Percentiles rank a stretch among this genome's conserved stretches.
Evolutionary conservation across 495 filamentous ascomycete species (phyloP).

Genomic region (Penicillium cosmopolitanum): DNA sequence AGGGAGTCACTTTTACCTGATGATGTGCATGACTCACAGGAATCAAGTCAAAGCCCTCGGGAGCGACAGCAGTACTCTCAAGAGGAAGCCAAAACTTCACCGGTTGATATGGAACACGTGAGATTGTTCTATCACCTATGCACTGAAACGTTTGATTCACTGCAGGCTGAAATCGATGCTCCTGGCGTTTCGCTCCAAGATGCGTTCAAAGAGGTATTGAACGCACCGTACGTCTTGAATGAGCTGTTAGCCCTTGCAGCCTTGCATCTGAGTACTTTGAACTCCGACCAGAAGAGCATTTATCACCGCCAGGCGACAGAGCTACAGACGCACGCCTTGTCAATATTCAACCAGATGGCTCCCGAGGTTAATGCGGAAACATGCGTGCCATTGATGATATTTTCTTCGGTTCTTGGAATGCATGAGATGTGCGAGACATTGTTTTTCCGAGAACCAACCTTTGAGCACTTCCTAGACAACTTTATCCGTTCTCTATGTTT

Average conservation of each 20-base stretch:
- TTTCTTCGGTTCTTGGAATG: slow-evolving; percentile 48
- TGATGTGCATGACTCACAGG: slow-evolving; percentile 2
- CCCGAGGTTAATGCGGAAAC: slow-evolving; percentile 25
- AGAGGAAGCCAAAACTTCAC: slow-evolving; percentile 8
- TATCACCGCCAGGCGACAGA: slow-evolving; percentile 19
- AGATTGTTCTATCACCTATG: slow-evolving; percentile 35
- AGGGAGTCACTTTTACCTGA: background rate
- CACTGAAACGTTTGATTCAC: slow-evolving; percentile 12
- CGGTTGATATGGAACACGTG: slow-evolving; percentile 39
- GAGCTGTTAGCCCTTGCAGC: slow-evolving; percentile 18
- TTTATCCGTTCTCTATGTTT: slow-evolving; percentile 47
- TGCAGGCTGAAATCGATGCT: background rate
- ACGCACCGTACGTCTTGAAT: slow-evolving; percentile 24
- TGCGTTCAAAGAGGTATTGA: slow-evolving; percentile 14
- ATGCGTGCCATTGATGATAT: slow-evolving; percentile 52
- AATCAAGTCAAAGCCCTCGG: too few species aligned
- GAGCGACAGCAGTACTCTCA: too few species aligned
- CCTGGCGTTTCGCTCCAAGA: background rate
- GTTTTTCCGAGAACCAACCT: slow-evolving; percentile 25
- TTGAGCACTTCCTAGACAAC: slow-evolving; percentile 40
- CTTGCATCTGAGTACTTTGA: slow-evolving; percentile 20
- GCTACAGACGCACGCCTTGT: slow-evolving; percentile 18
- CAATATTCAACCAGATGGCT: slow-evolving; percentile 9
- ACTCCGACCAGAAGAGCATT: slow-evolving; percentile 1
- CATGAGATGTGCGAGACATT: slow-evolving; percentile 51